Evolutionary conservation across 345 rosid species (phyloP).

Genomic region (Aurinia saxatilis): DNA sequence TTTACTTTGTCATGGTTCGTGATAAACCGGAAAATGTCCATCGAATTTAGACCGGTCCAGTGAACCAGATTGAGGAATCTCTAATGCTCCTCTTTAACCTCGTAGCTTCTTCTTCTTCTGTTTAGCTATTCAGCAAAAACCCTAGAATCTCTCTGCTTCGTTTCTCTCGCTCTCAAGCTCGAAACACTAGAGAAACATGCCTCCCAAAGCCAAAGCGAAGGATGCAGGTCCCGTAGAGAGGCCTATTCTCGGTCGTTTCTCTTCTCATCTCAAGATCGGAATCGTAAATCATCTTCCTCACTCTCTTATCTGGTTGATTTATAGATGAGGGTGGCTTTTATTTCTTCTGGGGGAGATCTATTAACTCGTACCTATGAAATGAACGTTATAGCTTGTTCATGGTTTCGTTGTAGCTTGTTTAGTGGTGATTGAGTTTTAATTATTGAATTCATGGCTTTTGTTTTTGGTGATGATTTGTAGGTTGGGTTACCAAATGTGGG

Average conservation of each 20-base stretch:
- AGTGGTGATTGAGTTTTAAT: neutral
- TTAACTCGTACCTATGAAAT: neutral
- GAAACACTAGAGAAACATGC: conserved; percentile 37
- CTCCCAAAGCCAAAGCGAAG: conserved; percentile 87
- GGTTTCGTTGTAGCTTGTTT: neutral
- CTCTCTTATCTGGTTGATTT: neutral
- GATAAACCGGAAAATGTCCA: conserved; percentile 16
- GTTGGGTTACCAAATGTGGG: conserved; percentile 98
- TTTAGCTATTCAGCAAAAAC: conserved; percentile 26
- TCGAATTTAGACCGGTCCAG: neutral
- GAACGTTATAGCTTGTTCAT: too few species aligned
- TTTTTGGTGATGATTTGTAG: conserved; percentile 30
- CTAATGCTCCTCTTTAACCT: conserved; percentile 4
- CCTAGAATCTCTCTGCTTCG: conserved; percentile 27
- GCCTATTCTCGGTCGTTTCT: conserved; percentile 94
- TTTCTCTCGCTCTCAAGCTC: conserved; percentile 6
- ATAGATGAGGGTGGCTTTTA: neutral
- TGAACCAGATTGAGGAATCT: conserved; percentile 4
- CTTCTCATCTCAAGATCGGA: conserved; percentile 99
- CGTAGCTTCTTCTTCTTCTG: neutral
- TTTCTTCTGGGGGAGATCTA: neutral
- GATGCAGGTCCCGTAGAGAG: conserved; percentile 89
- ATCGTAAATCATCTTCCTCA: conserved; percentile 41
- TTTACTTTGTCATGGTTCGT: neutral
- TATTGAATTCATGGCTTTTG: neutral